A percentile compares a stretch with the other conserved stretches of the same genome.
Conservation (phyloP, 1,284 basidiomycete species). For the Fomitopsis betulina region DNA sequence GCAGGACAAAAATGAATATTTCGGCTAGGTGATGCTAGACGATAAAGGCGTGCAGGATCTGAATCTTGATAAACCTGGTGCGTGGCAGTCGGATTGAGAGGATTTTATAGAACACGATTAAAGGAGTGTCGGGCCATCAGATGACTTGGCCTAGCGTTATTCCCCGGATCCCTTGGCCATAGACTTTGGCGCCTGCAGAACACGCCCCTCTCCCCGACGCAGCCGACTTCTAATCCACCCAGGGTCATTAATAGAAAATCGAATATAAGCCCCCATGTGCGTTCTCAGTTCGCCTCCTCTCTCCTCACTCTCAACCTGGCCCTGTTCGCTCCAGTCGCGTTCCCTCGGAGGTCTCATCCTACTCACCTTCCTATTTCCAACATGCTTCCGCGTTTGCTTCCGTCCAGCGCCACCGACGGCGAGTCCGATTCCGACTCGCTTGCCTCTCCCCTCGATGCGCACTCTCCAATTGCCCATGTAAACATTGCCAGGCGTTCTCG, state of each 20-base stretch:
- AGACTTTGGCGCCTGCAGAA: not conserved
- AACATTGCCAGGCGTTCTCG: not conserved
- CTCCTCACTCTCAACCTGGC: not conserved
- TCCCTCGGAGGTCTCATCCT: slow-evolving; percentile 8
- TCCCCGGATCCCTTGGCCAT: not conserved
- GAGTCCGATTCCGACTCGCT: slow-evolving; percentile 21
- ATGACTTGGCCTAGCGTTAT: slow-evolving; percentile 7
- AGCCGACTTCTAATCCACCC: slow-evolving; percentile 2
- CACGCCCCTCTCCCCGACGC: slow-evolving; percentile 2
- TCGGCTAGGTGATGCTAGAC: not conserved
- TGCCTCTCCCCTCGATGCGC: slow-evolving; percentile 17
- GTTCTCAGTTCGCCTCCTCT: not conserved
- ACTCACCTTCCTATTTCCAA: slow-evolving; percentile 17
- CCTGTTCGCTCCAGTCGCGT: not conserved
- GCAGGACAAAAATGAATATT: not conserved
- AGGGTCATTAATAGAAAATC: slow-evolving; percentile 1
- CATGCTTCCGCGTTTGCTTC: slow-evolving; percentile 14
- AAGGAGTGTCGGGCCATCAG: slow-evolving; percentile 5
- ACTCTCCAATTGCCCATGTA: not conserved
- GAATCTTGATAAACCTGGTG: slow-evolving; percentile 6
- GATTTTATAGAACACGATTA: slow-evolving; percentile 4
- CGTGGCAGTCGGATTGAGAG: slow-evolving; percentile 1
- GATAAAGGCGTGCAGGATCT: slow-evolving; percentile 7
- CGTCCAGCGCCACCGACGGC: slow-evolving; percentile 16
- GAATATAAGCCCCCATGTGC: not conserved